Percentiles rank a stretch among this genome's conserved stretches.
Evolutionary conservation across 768 basidiomycete genomes (phyloP).

Genomic region (Multifurca ochricompacta): DNA sequence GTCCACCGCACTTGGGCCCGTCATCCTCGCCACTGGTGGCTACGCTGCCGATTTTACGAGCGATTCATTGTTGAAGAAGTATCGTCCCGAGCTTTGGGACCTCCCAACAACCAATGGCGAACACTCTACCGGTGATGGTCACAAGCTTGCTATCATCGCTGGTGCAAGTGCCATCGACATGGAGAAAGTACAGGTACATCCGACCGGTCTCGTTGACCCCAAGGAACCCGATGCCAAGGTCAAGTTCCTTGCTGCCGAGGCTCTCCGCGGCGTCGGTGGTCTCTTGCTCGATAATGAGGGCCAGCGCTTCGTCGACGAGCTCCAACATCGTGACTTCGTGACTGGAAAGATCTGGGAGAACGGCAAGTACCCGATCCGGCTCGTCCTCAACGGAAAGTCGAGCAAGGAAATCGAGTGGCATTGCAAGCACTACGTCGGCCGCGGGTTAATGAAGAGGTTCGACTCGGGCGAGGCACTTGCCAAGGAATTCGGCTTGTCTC

Average conservation of each 20-base stretch:
- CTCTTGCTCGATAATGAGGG: conserved; percentile 88
- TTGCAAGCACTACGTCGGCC: conserved; percentile 97
- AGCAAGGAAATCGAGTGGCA: conserved; percentile 98
- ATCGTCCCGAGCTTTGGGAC: conserved; percentile 86
- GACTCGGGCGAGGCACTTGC: conserved; percentile 83
- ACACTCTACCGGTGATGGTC: conserved; percentile 93
- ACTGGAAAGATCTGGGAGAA: conserved; percentile 97
- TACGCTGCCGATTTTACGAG: conserved; percentile 95
- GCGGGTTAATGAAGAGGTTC: conserved; percentile 95
- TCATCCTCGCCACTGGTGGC: conserved; percentile 93
- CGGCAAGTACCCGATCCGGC: conserved; percentile 90
- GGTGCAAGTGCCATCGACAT: conserved; percentile 89
- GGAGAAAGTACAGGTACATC: conserved; percentile 98
- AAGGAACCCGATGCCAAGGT: conserved; percentile 91
- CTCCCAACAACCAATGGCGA: conserved; percentile 97
- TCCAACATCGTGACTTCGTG: conserved; percentile 92
- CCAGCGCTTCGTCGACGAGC: conserved; percentile 89
- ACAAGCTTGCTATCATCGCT: conserved; percentile 85
- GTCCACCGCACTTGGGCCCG: conserved; percentile 76
- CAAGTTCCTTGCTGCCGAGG: conserved; percentile 97
- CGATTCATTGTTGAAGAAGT: conserved; percentile 84
- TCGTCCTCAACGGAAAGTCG: conserved; percentile 84
- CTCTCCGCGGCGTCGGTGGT: conserved; percentile 93
- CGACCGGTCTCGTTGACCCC: conserved; percentile 96
- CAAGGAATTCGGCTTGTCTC: conserved; percentile 85